Conservation (phyloP, 139 green algal species). For the Pleodorina starrii region DNA sequence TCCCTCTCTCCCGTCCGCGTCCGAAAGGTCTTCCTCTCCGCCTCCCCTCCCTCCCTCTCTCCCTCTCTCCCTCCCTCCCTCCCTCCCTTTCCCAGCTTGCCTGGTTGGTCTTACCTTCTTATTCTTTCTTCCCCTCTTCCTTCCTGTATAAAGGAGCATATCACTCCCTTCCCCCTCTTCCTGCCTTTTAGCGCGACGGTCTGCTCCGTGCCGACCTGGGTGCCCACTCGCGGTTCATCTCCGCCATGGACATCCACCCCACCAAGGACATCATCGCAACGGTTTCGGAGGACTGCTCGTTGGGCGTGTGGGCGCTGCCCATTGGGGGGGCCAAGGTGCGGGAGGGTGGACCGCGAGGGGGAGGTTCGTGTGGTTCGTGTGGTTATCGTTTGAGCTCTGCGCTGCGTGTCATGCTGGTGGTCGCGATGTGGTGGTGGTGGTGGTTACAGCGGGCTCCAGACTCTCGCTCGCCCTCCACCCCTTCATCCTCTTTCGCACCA, state of each 20-base stretch:
- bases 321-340: constrained; percentile 50
- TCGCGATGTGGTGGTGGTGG: background rate
- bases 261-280: constrained; percentile 65
- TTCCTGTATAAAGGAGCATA: no score
- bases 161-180: no score
- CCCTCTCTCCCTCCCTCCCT: no score
- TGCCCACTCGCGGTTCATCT: constrained; percentile 55
- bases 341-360: background rate
- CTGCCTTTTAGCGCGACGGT: constrained; percentile 47
- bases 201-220: constrained; percentile 55
- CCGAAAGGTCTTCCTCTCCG: no score
- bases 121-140: no score
- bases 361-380: background rate
- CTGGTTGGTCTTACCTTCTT: no score
- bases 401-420: background rate
- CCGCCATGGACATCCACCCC: constrained; percentile 70
- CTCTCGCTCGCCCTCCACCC: background rate
- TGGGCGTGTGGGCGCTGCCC: constrained; percentile 63
- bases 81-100: no score
- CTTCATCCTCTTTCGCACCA: background rate
- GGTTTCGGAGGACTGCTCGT: constrained; percentile 60
- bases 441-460: background rate
- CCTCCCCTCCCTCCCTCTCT: no score
- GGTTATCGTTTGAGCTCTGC: background rate
- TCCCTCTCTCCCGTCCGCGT: no score